phyloP scores from a whole-genome alignment of 1,139 yeast genomes.

The Nakaseomyces nivariensis region DNA sequence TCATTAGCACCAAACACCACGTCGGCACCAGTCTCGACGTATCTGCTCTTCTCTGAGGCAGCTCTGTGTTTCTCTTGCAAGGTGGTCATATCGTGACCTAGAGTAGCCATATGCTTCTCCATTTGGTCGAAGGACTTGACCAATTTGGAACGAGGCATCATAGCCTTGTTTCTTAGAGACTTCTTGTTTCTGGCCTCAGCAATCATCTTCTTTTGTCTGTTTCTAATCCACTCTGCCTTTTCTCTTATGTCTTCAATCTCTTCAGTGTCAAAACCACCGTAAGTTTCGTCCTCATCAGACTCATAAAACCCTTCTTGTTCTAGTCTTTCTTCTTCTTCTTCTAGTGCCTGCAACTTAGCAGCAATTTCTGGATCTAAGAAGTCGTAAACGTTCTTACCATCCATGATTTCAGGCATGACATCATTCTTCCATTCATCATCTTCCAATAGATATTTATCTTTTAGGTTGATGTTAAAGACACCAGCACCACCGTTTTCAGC shows the following conservation, averaged over 20 bases:
- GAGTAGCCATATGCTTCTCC: slow-evolving; percentile 80
- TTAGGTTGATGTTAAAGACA: slow-evolving; percentile 86
- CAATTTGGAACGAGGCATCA: slow-evolving; percentile 86
- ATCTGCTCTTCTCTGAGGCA: slow-evolving; percentile 34
- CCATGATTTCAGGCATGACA: slow-evolving; percentile 90
- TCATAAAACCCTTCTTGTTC: slow-evolving; percentile 94
- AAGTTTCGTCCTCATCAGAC: slow-evolving; percentile 79
- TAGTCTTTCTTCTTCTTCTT: slow-evolving; percentile 91
- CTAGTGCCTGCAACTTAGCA: slow-evolving; percentile 84
- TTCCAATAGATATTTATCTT: slow-evolving; percentile 82
- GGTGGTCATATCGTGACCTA: slow-evolving; percentile 77
- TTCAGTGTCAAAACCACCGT: slow-evolving; percentile 58
- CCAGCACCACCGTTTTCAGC: slow-evolving; percentile 98
- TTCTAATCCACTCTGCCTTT: slow-evolving; percentile 92
- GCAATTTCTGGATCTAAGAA: slow-evolving; percentile 94
- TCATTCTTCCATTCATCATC: slow-evolving; percentile 98
- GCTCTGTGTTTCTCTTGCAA: slow-evolving; percentile 43
- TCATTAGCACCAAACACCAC: slow-evolving; percentile 44
- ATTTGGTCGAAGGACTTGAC: slow-evolving; percentile 67
- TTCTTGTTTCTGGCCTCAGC: slow-evolving; percentile 81
- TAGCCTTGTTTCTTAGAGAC: slow-evolving; percentile 75
- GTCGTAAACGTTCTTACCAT: slow-evolving; percentile 95
- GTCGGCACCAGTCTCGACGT: slow-evolving; percentile 61
- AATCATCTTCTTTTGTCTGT: slow-evolving; percentile 88
- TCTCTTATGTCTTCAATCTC: slow-evolving; percentile 66